Conservation (phyloP, 1,284 basidiomycete genomes). For the Neonothopanus nambi region DNA sequence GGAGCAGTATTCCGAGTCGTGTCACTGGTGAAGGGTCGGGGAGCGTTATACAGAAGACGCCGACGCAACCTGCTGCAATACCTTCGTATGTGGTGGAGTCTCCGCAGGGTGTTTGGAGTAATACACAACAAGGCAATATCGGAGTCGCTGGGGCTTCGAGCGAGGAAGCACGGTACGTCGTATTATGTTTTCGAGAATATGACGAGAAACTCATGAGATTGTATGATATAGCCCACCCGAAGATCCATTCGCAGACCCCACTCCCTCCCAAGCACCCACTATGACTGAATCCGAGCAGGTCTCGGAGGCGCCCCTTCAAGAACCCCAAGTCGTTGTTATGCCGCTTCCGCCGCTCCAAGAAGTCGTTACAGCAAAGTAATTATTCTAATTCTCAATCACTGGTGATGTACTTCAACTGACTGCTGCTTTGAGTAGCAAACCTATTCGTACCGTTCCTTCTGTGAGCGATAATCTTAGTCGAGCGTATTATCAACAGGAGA, state of each 20-base stretch:
- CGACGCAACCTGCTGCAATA: background rate
- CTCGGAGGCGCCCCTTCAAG: background rate
- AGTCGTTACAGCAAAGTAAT: background rate
- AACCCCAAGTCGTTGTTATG: constrained; percentile 10
- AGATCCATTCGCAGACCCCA: constrained; percentile 38
- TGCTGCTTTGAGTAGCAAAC: background rate
- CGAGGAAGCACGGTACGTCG: no score
- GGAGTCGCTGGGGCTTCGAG: no score
- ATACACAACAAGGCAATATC: no score
- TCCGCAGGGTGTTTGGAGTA: no score
- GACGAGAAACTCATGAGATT: background rate
- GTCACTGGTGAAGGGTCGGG: no score
- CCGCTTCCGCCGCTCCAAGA: constrained; percentile 8
- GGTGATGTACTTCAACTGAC: background rate
- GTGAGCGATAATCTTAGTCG: background rate
- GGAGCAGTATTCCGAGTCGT: no score
- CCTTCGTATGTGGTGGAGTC: constrained; percentile 1
- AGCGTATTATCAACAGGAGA: constrained; percentile 1
- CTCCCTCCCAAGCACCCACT: constrained; percentile 9
- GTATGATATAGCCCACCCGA: constrained; percentile 3
- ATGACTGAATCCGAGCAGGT: background rate
- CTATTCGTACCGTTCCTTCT: background rate
- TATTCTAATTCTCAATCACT: background rate
- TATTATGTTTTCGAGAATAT: background rate
- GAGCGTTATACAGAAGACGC: background rate